Evolutionary conservation across 139 green algal genomes (phyloP).

Genomic region (Chlorella sp.): DNA sequence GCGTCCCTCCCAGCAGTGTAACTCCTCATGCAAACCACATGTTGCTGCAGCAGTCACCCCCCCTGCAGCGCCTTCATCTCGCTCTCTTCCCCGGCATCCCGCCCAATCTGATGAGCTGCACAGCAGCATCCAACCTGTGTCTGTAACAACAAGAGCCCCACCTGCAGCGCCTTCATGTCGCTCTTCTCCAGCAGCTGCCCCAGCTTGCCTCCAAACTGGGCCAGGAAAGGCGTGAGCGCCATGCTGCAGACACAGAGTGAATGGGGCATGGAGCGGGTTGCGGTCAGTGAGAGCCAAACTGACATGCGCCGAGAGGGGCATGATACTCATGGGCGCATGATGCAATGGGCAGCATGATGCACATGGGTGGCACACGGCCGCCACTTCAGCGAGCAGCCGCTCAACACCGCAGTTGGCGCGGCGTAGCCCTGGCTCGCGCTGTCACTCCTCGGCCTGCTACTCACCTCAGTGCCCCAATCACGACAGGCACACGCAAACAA

Average conservation of each 20-base stretch:
- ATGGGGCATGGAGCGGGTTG: neutral
- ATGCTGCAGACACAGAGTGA: conserved; percentile 65
- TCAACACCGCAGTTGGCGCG: too few species aligned
- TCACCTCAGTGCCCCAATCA: neutral
- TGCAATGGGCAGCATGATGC: too few species aligned
- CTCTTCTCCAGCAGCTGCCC: conserved; percentile 81
- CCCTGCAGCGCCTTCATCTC: neutral
- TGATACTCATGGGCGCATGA: too few species aligned
- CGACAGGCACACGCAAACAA: too few species aligned
- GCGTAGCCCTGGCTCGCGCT: too few species aligned
- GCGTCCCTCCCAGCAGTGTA: too few species aligned
- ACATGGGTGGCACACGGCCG: neutral
- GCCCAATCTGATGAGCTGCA: neutral
- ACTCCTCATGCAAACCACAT: neutral
- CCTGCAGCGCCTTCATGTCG: conserved; percentile 72
- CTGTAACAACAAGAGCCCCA: neutral
- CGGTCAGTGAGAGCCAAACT: too few species aligned
- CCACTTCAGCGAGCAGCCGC: conserved; percentile 1
- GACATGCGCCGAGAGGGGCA: too few species aligned
- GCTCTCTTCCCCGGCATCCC: neutral
- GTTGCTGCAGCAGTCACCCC: neutral
- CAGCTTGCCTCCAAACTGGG: conserved; percentile 79
- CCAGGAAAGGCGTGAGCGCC: conserved; percentile 96
- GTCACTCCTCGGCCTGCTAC: neutral
- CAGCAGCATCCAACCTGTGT: neutral